These are phyloP conservation scores for Phaeomoniella chlamydospora DNA, from an alignment of 2,329 filamentous ascomycete genomes.

Conservation along the genomic window DNA sequence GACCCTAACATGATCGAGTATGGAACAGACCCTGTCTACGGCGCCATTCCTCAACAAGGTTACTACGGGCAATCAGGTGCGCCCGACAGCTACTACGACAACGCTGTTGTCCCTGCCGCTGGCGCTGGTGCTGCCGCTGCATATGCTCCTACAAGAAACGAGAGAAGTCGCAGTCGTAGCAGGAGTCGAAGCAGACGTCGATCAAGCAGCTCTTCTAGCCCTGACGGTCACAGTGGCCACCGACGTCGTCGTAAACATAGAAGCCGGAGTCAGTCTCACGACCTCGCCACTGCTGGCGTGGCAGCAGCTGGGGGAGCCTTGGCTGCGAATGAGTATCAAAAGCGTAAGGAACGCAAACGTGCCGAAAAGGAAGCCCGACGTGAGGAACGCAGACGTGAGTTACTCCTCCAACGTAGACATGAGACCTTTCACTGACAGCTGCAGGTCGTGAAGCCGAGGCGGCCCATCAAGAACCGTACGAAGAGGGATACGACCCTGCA, in stretches of 20 bases:
- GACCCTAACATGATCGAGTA: constrained; percentile 47
- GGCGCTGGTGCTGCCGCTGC: constrained; percentile 14
- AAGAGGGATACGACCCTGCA: constrained; percentile 23
- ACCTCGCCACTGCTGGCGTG: constrained; percentile 38
- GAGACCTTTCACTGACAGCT: constrained; percentile 5
- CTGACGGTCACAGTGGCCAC: constrained; percentile 16
- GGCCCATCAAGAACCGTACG: constrained; percentile 20
- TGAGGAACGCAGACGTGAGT: constrained; percentile 22
- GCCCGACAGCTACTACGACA: constrained; percentile 21
- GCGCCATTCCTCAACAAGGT: constrained; percentile 32
- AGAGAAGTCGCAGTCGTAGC: constrained; percentile 30
- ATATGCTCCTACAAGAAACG: constrained; percentile 14
- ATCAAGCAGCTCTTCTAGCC: constrained; percentile 23
- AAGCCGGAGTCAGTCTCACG: constrained; percentile 23
- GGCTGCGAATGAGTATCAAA: constrained; percentile 42
- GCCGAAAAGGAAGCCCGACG: constrained; percentile 35
- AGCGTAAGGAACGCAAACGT: constrained; percentile 41
- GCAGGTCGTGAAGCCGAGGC: constrained; percentile 17
- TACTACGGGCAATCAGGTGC: constrained; percentile 28
- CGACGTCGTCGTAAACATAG: constrained; percentile 15
- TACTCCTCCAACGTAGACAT: constrained; percentile 3
- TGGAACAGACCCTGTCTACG: constrained; percentile 46
- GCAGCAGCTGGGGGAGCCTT: constrained; percentile 43
- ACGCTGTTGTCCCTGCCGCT: constrained; percentile 26
- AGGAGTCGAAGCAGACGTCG: constrained; percentile 31